Evolutionary conservation across 768 basidiomycete genomes (phyloP).

Genomic region (Kwoniella europaea): DNA sequence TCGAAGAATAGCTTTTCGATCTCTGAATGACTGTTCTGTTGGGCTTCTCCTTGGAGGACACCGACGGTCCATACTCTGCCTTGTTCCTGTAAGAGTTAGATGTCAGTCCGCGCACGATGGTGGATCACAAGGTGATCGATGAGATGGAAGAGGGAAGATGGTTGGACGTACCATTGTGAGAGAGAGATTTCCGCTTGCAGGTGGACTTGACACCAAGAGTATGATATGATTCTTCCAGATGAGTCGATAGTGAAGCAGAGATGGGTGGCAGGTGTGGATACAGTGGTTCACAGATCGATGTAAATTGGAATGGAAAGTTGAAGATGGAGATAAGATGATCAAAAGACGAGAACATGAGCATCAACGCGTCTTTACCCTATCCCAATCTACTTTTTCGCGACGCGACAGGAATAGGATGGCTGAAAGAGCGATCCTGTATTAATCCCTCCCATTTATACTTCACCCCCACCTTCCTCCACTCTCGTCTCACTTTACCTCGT

Average conservation of each 20-base stretch:
- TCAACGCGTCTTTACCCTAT: constrained; percentile 23
- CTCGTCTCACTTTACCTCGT: not conserved
- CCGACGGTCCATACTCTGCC: constrained; percentile 27
- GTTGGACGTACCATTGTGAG: constrained; percentile 13
- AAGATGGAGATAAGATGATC: not conserved
- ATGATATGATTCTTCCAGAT: not conserved
- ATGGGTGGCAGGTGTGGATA: not conserved
- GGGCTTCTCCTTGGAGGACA: constrained; percentile 20
- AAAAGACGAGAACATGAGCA: constrained; percentile 26
- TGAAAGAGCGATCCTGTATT: not conserved
- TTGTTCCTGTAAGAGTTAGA: no score
- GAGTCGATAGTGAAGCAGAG: not conserved
- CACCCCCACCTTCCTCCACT: constrained; percentile 6
- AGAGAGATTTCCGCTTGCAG: no score
- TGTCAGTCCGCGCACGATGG: no score
- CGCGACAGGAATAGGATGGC: constrained; percentile 20
- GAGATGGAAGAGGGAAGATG: not conserved
- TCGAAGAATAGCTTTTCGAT: constrained; percentile 79
- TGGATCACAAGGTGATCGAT: not conserved
- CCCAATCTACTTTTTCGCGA: not conserved
- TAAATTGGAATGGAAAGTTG: not conserved
- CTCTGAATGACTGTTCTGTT: constrained; percentile 73
- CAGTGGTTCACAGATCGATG: not conserved
- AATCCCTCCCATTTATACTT: not conserved
- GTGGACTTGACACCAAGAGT: not conserved